Base-by-base conservation (phyloP, 1,139 yeast genomes). In the Yamadazyma jaroonii region DNA sequence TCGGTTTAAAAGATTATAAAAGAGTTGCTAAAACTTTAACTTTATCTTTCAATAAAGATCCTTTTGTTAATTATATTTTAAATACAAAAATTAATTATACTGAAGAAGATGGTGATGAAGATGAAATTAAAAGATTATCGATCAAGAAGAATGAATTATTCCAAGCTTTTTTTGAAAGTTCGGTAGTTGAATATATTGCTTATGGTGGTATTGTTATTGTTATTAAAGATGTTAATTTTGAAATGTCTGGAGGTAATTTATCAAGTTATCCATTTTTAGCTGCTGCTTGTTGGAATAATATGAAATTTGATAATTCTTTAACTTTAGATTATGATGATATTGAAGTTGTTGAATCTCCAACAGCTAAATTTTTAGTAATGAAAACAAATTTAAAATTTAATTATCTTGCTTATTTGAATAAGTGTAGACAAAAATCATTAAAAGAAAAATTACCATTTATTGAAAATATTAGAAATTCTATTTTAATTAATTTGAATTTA, bases 41-140 rank as follows among this genome's bases (percentile, higher is more conserved):
- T 37, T 44, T 64, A 37, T 64, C 72, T 4, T 67, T 67, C 44
- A 66, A 62, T 40, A 56, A 63, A 32, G 73, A 67, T 53, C 74
- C 74, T 29, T 67, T 66, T 47, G 61, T 62, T 39, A 66, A 66
- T 45, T 64, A 64, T 42, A 62, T 66, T 29, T 57, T 67, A 42
- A 63, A 64, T 45, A 67, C 72, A 8, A 54, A 55, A 38, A 50
- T 55, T 26, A 52, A 48, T 35, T 45, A 50, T 17, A 47, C 47
- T 32, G 33, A 42, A 1, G 38, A 41, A 21, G 37, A 49, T 33
- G 37, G 35, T 25, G 50, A 51, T 40, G 53, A 56, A 32, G 12
- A 20, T 29, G 39, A 35, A 22, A 21, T 35, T 14, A 41, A 34
- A 29, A 52, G 48, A 45, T 31, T 37, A n/a, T 43, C 41, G 10